Base-by-base conservation (phyloP, 1,284 basidiomycete genomes). In the Ceraceosorus guamensis region DNA sequence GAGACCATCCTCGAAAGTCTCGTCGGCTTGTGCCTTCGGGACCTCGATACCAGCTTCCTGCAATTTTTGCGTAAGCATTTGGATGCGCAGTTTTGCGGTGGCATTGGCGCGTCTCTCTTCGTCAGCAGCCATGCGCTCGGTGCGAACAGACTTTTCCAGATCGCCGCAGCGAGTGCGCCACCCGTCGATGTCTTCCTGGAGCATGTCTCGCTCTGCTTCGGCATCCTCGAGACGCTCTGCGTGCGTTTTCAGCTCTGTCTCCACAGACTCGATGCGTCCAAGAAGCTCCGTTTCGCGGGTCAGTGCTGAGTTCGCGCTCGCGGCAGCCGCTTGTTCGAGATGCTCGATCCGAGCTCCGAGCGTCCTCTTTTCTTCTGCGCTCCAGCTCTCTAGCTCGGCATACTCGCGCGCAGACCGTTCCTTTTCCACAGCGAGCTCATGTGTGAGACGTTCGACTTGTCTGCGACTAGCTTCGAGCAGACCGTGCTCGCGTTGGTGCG, bases 81-180 rank as follows among this genome's bases (percentile, higher is more conserved):
- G 58, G 56, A 71, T 65, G 8, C 67, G 59, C 33, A 61, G 52
- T 18, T 59, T 54, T 2, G 66, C 65, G 1, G 66, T 63, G 8
- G 58, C 54, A 7, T 57, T 55, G 32, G 64, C 57, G 49, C 61
- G 62, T 37, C 62, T 56, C 48, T 61, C 57, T 34, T 71, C 67
- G 50, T 71, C 66, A 47, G 65, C 45, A 44, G 57, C 64, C 52
- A 53, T 54, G 46, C 67, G 65, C 55, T 74, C 70, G 16, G 55
- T 44, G 4, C 58, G 60, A 46, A 71, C 52, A 16, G 62, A 62
- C 56, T 71, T 67, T 48, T 75, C 73, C 18, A 73, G 54, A 48
- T 66, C 66, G 34, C 62, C 61, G 56, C 71, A 73, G 3, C 73
- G 63, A 32, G 62, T 63, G 16, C 73, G 64, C 71, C 73, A 74